phyloP scores from a whole-genome alignment of 2,329 filamentous ascomycete species.

The Colletotrichum chlorophyti region DNA sequence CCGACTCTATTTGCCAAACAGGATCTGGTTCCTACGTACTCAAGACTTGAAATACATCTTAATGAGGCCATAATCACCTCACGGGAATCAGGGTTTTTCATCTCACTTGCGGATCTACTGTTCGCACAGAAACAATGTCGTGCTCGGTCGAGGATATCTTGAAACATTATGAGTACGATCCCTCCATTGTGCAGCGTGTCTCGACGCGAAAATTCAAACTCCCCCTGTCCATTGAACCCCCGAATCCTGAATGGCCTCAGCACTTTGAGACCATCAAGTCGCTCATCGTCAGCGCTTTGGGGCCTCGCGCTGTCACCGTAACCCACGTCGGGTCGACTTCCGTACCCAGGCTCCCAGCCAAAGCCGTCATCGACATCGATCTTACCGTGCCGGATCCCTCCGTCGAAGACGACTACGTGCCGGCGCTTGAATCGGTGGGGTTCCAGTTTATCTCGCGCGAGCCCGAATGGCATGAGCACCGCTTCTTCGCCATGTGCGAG shows the following conservation, averaged over 20 bases:
- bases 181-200: constrained; percentile 33
- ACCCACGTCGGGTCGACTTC: constrained; percentile 58
- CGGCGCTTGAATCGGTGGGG: constrained; percentile 48
- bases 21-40: no score
- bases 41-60: neutral
- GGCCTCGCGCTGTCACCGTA: constrained; percentile 42
- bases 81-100: no score
- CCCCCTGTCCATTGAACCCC: constrained; percentile 41
- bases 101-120: no score
- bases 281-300: constrained; percentile 44
- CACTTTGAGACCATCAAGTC: constrained; percentile 38
- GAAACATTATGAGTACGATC: constrained; percentile 34
- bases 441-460: constrained; percentile 55
- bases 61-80: no score
- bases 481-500: constrained; percentile 48
- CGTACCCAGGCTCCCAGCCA: constrained; percentile 55
- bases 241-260: constrained; percentile 44
- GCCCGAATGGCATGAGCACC: constrained; percentile 54
- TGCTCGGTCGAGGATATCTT: constrained; percentile 35
- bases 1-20: neutral
- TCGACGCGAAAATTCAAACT: constrained; percentile 32
- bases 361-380: constrained; percentile 60
- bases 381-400: constrained; percentile 47
- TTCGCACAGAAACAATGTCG: neutral
- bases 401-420: constrained; percentile 50